Evolutionary conservation across 2,329 filamentous ascomycete genomes (phyloP), one percentile per base, ranked within the genome.

Genomic region (Alternaria incomplexa): DNA sequence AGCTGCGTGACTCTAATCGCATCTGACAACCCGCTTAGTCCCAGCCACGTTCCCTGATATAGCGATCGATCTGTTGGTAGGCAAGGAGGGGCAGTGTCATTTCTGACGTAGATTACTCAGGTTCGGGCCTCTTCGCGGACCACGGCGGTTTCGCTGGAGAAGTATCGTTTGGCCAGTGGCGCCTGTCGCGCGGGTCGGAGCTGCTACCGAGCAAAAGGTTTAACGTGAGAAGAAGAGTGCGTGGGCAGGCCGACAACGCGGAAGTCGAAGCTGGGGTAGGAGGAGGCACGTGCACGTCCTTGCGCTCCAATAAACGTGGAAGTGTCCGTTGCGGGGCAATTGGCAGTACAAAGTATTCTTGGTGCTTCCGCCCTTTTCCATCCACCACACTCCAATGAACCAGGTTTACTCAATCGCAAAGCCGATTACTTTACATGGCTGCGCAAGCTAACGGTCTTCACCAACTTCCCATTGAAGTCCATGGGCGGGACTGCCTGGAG

Each of bases 21-120:
- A 72, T 77, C 69, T 76, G 69, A 75, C 69, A 68, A 62, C 58
- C 58, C 64, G 65, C 32, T 64, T 62, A 62, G 64, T 54, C 62
- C 70, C 64, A 75, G 76, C 74, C 73, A 76, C 64, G 61, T 22
- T 54, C 68, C 62, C 63, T 67, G 73, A 67, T 68, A 72, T 73
- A 63, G 71, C 67, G 62, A 63, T 58, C 57, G 52, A 62, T 64
- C 28, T 17, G 57, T 64, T 36, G 60, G 58, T 40, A 63, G 64
- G 52, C 57, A 61, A 45, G 48, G 66, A 58, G 63, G 60, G 60
- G 59, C 62, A 68, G 65, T 69, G 68, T 59, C 62, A 59, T 58
- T 58, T 69, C 67, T 74, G 72, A 73, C 69, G 66, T 69, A 54
- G 65, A 67, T 63, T 68, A 59, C 60, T 67, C 65, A 71, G 63